Evolutionary conservation across 2,329 filamentous ascomycete genomes (phyloP).

Genomic region (Thielaviopsis populi): DNA sequence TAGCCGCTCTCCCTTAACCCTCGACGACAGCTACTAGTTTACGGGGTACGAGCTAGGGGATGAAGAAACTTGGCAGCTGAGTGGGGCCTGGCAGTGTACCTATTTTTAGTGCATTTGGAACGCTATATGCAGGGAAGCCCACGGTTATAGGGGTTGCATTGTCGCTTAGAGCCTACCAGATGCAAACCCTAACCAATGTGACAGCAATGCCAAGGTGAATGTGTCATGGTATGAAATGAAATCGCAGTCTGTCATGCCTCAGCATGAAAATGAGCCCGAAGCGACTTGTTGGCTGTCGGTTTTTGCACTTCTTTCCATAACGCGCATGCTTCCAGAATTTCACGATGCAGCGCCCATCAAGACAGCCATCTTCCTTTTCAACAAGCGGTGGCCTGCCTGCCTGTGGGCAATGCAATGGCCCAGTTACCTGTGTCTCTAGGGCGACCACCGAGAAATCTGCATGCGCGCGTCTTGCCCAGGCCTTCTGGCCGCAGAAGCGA

Average conservation of each 20-base stretch:
- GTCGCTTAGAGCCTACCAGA: neutral
- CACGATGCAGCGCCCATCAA: neutral
- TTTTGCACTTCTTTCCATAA: neutral
- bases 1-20: neutral
- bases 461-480: neutral
- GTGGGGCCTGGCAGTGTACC: neutral
- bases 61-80: neutral
- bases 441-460: neutral
- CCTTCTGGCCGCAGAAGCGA: neutral
- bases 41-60: too few relatives aligned
- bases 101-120: neutral
- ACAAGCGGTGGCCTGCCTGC: neutral
- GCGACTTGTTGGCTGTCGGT: neutral
- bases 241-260: too few relatives aligned
- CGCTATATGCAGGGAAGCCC: neutral
- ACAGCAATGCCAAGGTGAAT: too few relatives aligned
- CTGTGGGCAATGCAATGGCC: neutral
- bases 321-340: neutral
- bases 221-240: too few relatives aligned
- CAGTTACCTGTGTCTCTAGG: neutral
- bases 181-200: too few relatives aligned
- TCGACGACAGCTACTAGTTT: neutral
- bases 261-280: neutral
- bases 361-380: neutral
- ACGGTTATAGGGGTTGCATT: neutral